These are phyloP conservation scores for Elsinoe necatrix DNA, from an alignment of 2,329 filamentous ascomycete genomes.

Conservation along the genomic window DNA sequence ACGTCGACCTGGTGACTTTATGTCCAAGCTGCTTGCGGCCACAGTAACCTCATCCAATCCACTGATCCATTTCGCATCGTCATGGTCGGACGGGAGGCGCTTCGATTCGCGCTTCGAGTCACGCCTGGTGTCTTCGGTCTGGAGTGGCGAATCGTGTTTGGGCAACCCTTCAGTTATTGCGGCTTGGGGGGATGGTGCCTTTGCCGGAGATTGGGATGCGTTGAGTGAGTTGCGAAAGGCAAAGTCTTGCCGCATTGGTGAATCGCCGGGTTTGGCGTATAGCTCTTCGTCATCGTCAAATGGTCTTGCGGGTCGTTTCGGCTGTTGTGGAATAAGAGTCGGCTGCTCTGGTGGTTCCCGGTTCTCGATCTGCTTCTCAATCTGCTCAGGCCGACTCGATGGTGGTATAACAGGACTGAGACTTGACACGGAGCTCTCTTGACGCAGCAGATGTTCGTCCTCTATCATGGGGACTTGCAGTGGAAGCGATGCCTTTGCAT, in stretches of 20 bases:
- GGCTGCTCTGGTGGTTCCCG: not conserved
- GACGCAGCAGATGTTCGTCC: not conserved
- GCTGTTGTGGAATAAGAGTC: not conserved
- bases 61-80: constrained; percentile 13
- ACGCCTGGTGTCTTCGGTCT: not conserved
- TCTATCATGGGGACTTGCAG: not conserved
- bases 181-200: not conserved
- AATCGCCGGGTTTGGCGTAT: constrained; percentile 1
- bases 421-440: constrained; percentile 1
- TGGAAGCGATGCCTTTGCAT: not conserved
- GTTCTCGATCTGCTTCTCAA: not conserved
- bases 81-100: constrained; percentile 1
- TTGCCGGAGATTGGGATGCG: not conserved
- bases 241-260: constrained; percentile 11
- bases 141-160: not conserved
- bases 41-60: constrained; percentile 10
- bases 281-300: constrained; percentile 12
- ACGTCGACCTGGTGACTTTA: not conserved
- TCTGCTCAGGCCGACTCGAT: not conserved
- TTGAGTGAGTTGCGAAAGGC: not conserved
- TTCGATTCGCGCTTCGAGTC: constrained; percentile 1
- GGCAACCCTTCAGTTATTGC: not conserved
- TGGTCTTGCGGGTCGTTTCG: constrained; percentile 1
- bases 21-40: not conserved
- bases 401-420: not conserved